Conservation (phyloP, 805 yeast genomes). For the Spathaspora passalidarum region DNA sequence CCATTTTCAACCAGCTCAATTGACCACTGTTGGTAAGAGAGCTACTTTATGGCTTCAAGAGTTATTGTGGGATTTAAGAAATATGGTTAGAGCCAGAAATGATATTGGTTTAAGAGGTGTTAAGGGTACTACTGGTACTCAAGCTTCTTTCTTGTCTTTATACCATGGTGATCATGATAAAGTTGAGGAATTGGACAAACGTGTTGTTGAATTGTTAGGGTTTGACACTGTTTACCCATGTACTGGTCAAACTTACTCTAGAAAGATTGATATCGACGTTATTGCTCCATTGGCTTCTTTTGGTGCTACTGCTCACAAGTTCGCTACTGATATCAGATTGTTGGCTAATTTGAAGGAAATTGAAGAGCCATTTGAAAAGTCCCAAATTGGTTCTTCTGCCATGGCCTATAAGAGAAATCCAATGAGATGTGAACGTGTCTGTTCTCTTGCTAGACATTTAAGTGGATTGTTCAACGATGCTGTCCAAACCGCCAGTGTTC, state of each 20-base stretch:
- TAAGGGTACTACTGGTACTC: slow-evolving; percentile 99
- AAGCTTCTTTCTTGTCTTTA: slow-evolving; percentile 90
- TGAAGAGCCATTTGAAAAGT: slow-evolving; percentile 97
- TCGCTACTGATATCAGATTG: slow-evolving; percentile 95
- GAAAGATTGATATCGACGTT: slow-evolving; percentile 95
- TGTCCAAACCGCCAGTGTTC: slow-evolving; percentile 94
- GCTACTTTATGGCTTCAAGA: slow-evolving; percentile 98
- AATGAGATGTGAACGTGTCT: slow-evolving; percentile 98
- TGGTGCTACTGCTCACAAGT: slow-evolving; percentile 95
- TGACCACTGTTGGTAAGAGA: slow-evolving; percentile 97
- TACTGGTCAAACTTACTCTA: slow-evolving; percentile 98
- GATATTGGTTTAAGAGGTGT: slow-evolving; percentile 97
- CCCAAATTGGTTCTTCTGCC: slow-evolving; percentile 97
- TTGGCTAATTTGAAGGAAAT: slow-evolving; percentile 95
- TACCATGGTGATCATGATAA: slow-evolving; percentile 97
- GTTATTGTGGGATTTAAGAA: slow-evolving; percentile 95
- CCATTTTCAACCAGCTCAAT: slow-evolving; percentile 99
- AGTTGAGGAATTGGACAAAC: slow-evolving; percentile 88
- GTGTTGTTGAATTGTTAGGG: slow-evolving; percentile 90
- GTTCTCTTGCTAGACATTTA: slow-evolving; percentile 95
- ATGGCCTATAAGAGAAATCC: slow-evolving; percentile 99
- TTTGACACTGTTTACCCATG: slow-evolving; percentile 95
- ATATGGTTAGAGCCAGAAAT: slow-evolving; percentile 91
- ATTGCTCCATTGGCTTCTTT: slow-evolving; percentile 89
- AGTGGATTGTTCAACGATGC: slow-evolving; percentile 91